Base-by-base conservation (phyloP, 805 yeast genomes). In the Ogataea methylovora region DNA sequence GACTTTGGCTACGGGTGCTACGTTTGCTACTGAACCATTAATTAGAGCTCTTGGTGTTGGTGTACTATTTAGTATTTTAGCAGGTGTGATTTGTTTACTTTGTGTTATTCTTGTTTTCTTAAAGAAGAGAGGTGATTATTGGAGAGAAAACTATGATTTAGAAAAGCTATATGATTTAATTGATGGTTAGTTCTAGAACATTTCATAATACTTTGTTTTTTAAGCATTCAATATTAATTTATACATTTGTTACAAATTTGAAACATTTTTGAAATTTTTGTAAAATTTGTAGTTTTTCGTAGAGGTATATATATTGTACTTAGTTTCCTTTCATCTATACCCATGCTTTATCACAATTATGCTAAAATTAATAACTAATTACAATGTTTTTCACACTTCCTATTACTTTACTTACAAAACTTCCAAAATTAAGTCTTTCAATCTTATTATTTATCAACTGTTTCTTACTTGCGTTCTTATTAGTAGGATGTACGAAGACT, bases 11-110 rank as follows among this genome's bases (percentile, higher is more conserved):
- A 84, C 94, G 0, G 65, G 68, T 2, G 88, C 85, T 9, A 76
- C 87, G 2, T 86, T 85, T 52, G 65, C 79, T 8, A 73, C 83
- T 1, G 86, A 79, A 27, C 94, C 94, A 0, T 61, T 83, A 48
- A 60, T 79, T 13, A 47, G 51, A 4, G 86, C 84, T 0, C 63
- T 85, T 50, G 85, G 86, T 0, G 61, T 72, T 2, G 95, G 95
- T 0, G 75, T 82, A 44, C 60, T 84, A 36, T 78, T 73, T 44
- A 65, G 82, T 4, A 79, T 85, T 48, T 57, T 79, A 34, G 76
- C 83, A 2, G 81, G 85, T 8, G 44, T 79, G 3, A 62, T 77
- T 10, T 46, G 69, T 2, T 57, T 66, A 2, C 45, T 73, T 15
- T 58, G 77, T 2, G 29, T 60, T 1, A 45, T 65, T 3, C 48